Evolutionary conservation across 1,139 yeast genomes (phyloP), one percentile per base, ranked within the genome.

Genomic region (Saccharomyces pastorianus): DNA sequence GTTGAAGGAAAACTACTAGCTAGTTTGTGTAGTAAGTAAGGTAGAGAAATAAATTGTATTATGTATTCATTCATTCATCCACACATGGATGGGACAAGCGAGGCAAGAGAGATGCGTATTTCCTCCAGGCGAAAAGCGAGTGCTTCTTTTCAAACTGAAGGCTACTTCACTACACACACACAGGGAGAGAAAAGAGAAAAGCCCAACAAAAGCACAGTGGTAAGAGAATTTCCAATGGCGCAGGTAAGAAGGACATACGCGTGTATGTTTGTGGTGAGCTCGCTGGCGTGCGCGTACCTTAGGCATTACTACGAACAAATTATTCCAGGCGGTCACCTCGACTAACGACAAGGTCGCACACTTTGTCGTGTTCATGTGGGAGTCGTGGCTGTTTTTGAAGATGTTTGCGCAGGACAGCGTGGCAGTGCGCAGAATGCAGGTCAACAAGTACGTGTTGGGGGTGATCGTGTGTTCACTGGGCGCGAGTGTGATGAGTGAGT

Each of bases 341-440:
- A 62, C 61, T 2, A 76, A 82, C 62, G 88, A 83, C 61, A 83
- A 83, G 64, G 44, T 73, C 9, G 62, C 79, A 1, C 88, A 83
- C 63, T 78, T 77, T 54, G 11, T 61, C 6, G 76, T 76, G 9
- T 83, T 83, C 62, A 64, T 72, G 52, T 54, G 76, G 0, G 73
- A 82, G 13, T 79, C 86, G 0, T 64, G 69, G 38, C 76, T 81
- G 55, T 80, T 82, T 63, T 76, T 76, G 61, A 76, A 75, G 64
- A 60, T 56, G 25, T 49, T 61, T 25, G 25, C 31, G 7, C 25
- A 41, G n/a, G 34, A 41, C 49, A 29, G 6, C 27, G 50, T 25
- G 32, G 27, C 11, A n/a, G 26, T 47, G 52, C 48, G 31, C 50
- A 53, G 13, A 48, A 47, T 25, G 72, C 47, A 69, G 68, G 55